Evolutionary conservation across 163 green algal genomes (phyloP).

Genomic region (Scenedesmus sp.): DNA sequence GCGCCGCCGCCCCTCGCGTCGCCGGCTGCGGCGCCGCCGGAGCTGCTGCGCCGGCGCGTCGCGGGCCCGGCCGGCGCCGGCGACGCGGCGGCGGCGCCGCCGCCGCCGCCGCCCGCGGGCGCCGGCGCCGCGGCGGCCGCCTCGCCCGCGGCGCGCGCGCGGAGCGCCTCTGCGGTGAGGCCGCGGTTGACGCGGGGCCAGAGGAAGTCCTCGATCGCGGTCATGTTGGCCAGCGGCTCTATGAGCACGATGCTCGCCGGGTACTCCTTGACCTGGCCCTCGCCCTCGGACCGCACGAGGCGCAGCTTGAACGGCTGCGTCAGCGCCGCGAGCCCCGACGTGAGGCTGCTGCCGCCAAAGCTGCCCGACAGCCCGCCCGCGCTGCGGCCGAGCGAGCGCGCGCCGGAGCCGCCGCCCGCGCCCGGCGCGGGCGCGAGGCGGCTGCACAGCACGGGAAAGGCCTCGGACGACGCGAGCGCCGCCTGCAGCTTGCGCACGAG

Average conservation of each 20-base stretch:
- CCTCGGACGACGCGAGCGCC: constrained; percentile 79
- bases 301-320: constrained; percentile 94
- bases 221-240: constrained; percentile 94
- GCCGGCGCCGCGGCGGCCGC: constrained; percentile 5
- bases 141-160: not conserved
- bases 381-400: constrained; percentile 15
- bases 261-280: constrained; percentile 84
- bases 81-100: constrained; percentile 29
- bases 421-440: constrained; percentile 17
- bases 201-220: constrained; percentile 97
- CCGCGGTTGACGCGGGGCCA: constrained; percentile 79
- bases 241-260: constrained; percentile 92
- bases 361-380: constrained; percentile 30
- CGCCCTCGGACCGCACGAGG: constrained; percentile 62
- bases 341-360: constrained; percentile 54
- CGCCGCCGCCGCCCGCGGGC: not conserved
- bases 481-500: constrained; percentile 86
- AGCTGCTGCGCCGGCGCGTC: constrained; percentile 14
- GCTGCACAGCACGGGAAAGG: constrained; percentile 77
- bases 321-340: constrained; percentile 76
- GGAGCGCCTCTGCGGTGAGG: constrained; percentile 11
- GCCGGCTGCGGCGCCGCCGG: constrained; percentile 1
- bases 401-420: constrained; percentile 2
- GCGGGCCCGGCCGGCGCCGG: not conserved
- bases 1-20: not conserved